These are phyloP conservation scores for Hydnum rufescens DNA, from an alignment of 768 basidiomycete genomes.

Conservation along the genomic window DNA sequence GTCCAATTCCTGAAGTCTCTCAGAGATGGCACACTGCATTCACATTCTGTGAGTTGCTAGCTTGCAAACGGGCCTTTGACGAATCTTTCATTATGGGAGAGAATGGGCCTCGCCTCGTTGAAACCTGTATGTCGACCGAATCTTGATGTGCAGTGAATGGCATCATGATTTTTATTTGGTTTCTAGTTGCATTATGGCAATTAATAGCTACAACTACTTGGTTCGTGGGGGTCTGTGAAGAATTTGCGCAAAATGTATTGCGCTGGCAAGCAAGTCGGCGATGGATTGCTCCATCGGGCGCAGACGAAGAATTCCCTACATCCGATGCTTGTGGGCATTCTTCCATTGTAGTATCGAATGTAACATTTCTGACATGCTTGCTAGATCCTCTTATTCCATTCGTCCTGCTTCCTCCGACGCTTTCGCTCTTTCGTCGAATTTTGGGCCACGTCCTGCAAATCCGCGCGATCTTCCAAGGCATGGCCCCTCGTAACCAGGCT, in stretches of 20 bases:
- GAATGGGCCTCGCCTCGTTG: no score
- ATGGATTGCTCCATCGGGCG: background rate
- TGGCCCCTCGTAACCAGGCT: no score
- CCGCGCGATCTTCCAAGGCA: no score
- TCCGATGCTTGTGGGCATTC: background rate
- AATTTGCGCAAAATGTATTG: background rate
- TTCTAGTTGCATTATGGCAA: slow-evolving; percentile 2
- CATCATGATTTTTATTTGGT: background rate
- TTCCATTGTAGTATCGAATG: background rate
- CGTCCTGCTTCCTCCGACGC: background rate
- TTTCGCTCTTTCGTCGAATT: background rate
- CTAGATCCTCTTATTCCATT: background rate
- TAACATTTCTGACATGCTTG: background rate
- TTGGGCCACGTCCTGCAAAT: background rate
- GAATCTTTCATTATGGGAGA: background rate
- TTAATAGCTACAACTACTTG: slow-evolving; percentile 2
- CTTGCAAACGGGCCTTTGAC: background rate
- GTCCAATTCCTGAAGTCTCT: background rate
- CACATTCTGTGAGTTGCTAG: background rate
- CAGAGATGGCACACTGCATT: background rate
- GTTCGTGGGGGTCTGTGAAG: slow-evolving; percentile 1
- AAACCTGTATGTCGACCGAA: background rate
- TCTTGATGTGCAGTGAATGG: background rate
- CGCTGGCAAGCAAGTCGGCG: background rate
- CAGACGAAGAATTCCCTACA: background rate